phyloP scores from a whole-genome alignment of 768 basidiomycete species.

The Macrolepiota dolichaula region DNA sequence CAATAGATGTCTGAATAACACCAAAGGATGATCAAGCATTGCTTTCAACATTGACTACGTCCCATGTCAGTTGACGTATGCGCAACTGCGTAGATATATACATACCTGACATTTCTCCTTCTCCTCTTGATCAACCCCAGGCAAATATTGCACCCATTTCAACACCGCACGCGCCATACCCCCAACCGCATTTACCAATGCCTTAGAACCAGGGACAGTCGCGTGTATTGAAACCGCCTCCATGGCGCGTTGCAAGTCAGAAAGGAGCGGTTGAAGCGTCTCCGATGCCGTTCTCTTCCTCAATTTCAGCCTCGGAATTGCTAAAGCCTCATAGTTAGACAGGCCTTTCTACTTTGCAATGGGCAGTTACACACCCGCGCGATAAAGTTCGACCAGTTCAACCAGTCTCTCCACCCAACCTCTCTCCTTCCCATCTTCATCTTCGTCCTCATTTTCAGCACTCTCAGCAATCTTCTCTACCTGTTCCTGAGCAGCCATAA shows the following conservation, averaged over 20 bases:
- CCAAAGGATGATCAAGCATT: conserved; percentile 17
- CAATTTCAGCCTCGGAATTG: conserved; percentile 41
- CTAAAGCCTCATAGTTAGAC: conserved; percentile 22
- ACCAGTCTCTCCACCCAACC: conserved; percentile 29
- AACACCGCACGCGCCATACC: conserved; percentile 22
- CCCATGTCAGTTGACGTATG: neutral
- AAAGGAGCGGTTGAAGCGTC: conserved; percentile 37
- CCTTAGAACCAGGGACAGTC: conserved; percentile 28
- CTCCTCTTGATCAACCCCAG: conserved; percentile 19
- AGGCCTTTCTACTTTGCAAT: neutral
- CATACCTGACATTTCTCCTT: conserved; percentile 27
- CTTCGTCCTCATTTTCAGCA: conserved; percentile 20
- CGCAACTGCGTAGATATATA: neutral
- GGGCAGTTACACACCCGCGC: conserved; percentile 28
- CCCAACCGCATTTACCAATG: conserved; percentile 25
- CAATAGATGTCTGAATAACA: conserved; percentile 25
- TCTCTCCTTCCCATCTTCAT: conserved; percentile 21
- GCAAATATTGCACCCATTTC: conserved; percentile 27
- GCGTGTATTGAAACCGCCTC: conserved; percentile 21
- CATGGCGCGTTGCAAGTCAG: conserved; percentile 31
- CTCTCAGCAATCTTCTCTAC: conserved; percentile 32
- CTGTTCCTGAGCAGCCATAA: conserved; percentile 44
- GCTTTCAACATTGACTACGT: conserved; percentile 18
- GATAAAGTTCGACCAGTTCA: conserved; percentile 36
- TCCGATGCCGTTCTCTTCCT: conserved; percentile 40